Percentiles rank a stretch among this genome's conserved stretches.
phyloP scores from a whole-genome alignment of 1,284 basidiomycete genomes.

The Thelephora terrestris region DNA sequence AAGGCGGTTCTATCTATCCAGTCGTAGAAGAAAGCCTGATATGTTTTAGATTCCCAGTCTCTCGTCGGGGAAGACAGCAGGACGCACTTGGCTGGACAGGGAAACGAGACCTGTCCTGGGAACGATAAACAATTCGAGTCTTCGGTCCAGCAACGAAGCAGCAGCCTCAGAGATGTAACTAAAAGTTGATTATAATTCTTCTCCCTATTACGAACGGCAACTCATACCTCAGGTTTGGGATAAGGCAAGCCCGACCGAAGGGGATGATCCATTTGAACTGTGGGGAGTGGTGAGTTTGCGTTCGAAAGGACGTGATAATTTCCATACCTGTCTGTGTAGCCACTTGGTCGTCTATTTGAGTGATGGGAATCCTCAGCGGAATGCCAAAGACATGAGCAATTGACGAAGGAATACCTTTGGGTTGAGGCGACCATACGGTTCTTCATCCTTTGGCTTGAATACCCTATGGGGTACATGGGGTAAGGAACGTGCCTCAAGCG shows the following conservation, averaged over 20 bases:
- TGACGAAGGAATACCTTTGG: conserved; percentile 45
- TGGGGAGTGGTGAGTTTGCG: not conserved
- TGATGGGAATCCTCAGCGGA: conserved; percentile 1
- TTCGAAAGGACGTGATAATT: not conserved
- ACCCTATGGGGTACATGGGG: conserved; percentile 36
- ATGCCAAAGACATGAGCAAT: not conserved
- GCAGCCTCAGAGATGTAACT: conserved; percentile 73
- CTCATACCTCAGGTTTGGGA: conserved; percentile 70
- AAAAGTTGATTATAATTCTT: not conserved
- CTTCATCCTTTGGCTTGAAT: conserved; percentile 88
- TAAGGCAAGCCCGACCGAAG: conserved; percentile 78
- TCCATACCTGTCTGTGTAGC: conserved; percentile 59
- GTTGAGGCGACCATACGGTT: conserved; percentile 76
- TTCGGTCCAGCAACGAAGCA: conserved; percentile 74
- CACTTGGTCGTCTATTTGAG: conserved; percentile 72
- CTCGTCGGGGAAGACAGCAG: conserved; percentile 2
- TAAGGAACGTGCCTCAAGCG: not conserved
- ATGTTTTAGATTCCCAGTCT: not conserved
- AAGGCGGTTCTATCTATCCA: conserved; percentile 73
- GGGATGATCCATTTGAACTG: conserved; percentile 71
- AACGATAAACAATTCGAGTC: conserved; percentile 71
- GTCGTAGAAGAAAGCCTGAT: conserved; percentile 79
- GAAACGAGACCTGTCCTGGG: conserved; percentile 80
- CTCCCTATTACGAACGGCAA: not conserved
- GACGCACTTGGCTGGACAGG: conserved; percentile 63